Conservation (phyloP, 2,329 filamentous ascomycete species). For the Cercospora canescens region DNA sequence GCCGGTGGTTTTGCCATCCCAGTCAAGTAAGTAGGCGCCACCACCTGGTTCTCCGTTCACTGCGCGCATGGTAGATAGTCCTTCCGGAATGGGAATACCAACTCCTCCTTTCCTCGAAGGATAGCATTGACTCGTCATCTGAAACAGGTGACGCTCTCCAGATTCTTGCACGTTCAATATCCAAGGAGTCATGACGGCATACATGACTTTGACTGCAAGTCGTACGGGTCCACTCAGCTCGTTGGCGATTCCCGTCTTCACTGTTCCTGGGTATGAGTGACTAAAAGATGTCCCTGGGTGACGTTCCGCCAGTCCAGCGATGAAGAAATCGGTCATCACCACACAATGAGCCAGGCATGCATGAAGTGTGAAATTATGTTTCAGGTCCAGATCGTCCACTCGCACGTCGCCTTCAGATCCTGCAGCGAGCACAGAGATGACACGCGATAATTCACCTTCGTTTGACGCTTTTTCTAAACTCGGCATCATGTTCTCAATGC, state of each 20-base stretch:
- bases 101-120: slow-evolving; percentile 27
- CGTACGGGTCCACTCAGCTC: slow-evolving; percentile 36
- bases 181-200: slow-evolving; percentile 40
- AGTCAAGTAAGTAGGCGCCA: slow-evolving; percentile 41
- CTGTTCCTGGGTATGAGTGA: slow-evolving; percentile 51
- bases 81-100: slow-evolving; percentile 34
- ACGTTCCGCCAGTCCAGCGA: slow-evolving; percentile 51
- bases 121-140: slow-evolving; percentile 39
- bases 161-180: slow-evolving; percentile 43
- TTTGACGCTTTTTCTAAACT: slow-evolving; percentile 48
- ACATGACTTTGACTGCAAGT: slow-evolving; percentile 37
- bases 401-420: slow-evolving; percentile 55
- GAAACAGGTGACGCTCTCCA: slow-evolving; percentile 50
- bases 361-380: slow-evolving; percentile 40
- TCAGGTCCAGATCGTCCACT: slow-evolving; percentile 47
- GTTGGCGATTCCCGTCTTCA: slow-evolving; percentile 48
- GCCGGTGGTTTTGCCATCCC: slow-evolving; percentile 39
- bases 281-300: slow-evolving; percentile 52
- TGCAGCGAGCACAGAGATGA: slow-evolving; percentile 56
- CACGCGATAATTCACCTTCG: slow-evolving; percentile 48
- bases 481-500: slow-evolving; percentile 59
- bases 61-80: slow-evolving; percentile 31
- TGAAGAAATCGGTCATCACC: slow-evolving; percentile 52
- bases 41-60: slow-evolving; percentile 35
- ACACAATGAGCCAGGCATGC: slow-evolving; percentile 45